These are phyloP conservation scores for Triticum timopheevii DNA, from an alignment of 176 grass and related monocot species.

Conservation along the genomic window DNA sequence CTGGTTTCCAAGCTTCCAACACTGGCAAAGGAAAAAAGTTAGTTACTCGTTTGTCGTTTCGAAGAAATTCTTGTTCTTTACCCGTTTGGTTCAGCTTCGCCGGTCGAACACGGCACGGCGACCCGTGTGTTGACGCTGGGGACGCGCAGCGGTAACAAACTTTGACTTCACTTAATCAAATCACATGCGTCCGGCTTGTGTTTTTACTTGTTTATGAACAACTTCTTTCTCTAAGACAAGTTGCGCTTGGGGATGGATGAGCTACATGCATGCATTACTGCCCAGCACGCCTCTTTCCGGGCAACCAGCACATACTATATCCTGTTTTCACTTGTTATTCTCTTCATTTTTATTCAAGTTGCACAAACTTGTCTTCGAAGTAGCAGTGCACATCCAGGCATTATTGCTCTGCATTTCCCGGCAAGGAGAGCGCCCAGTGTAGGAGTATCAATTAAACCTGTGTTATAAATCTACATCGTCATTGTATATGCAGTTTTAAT, in stretches of 20 bases:
- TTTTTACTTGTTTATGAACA: neutral
- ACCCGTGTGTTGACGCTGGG: constrained; percentile 5
- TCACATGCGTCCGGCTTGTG: neutral
- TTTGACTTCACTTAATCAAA: neutral
- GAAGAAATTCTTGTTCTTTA: neutral
- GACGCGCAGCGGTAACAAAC: neutral
- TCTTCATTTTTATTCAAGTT: neutral
- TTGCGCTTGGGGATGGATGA: neutral
- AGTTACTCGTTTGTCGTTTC: neutral
- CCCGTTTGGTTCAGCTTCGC: neutral
- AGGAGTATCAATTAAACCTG: neutral
- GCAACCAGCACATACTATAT: neutral
- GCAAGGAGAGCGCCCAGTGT: neutral
- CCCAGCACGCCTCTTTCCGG: neutral
- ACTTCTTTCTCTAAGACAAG: neutral
- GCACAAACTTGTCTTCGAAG: neutral
- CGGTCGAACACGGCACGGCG: constrained; percentile 24
- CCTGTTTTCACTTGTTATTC: no score
- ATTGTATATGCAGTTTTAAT: neutral
- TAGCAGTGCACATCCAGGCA: no score
- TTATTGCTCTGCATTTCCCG: neutral
- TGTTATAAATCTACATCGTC: neutral
- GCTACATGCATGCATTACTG: neutral
- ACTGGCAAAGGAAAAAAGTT: neutral
- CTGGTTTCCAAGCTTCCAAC: neutral